A percentile compares a stretch with the other conserved stretches of the same genome.
Conservation (phyloP, 768 basidiomycete species). For the Lactifluus echinatus region DNA sequence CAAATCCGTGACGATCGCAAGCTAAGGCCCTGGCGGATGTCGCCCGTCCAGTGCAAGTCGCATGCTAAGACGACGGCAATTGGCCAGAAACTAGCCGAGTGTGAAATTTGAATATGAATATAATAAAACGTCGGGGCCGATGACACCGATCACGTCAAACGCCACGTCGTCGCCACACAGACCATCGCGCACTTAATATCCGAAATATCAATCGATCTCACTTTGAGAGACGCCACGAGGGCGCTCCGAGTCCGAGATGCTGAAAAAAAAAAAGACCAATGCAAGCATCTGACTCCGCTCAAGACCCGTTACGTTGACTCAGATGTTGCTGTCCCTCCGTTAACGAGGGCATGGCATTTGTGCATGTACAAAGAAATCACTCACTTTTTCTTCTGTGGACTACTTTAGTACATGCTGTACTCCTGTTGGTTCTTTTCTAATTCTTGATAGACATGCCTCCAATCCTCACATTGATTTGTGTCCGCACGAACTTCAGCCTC, state of each 20-base stretch:
- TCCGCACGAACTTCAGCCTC: conserved; percentile 8
- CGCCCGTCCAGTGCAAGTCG: no score
- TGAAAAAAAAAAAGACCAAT: no score
- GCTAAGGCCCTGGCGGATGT: no score
- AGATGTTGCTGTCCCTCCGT: not conserved
- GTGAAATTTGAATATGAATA: not conserved
- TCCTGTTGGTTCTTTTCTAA: conserved; percentile 8
- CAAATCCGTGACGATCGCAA: no score
- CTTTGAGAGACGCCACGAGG: not conserved
- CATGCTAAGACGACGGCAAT: no score
- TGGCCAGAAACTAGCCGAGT: no score
- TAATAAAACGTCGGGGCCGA: no score
- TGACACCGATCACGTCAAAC: no score
- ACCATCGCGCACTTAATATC: no score
- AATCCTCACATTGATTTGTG: conserved; percentile 7
- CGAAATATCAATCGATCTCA: not conserved
- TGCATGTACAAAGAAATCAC: not conserved
- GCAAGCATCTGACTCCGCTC: no score
- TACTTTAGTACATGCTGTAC: conserved; percentile 1
- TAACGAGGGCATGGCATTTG: not conserved
- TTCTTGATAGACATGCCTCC: conserved; percentile 6
- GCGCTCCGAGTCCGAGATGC: not conserved
- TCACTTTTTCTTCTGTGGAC: not conserved
- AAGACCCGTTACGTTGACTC: not conserved
- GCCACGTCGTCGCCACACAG: not conserved